Conservation (phyloP, 371 early-diverging fungal genomes). For the Entomophthora muscae region DNA sequence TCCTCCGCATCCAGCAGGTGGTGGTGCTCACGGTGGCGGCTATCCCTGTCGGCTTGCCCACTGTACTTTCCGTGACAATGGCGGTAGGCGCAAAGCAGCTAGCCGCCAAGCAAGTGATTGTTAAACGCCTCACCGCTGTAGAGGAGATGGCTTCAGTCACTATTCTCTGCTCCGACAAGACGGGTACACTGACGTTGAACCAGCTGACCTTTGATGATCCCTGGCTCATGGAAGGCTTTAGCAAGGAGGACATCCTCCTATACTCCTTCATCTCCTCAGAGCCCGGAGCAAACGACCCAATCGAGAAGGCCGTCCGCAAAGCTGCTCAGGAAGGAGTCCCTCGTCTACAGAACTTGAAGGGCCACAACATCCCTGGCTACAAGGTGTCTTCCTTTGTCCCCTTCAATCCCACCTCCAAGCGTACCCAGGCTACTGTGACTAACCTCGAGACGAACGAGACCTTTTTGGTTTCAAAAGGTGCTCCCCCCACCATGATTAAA, state of each 20-base stretch:
- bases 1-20: slow-evolving; percentile 44
- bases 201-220: slow-evolving; percentile 82
- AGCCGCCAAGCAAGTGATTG: slow-evolving; percentile 83
- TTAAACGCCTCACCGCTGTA: slow-evolving; percentile 84
- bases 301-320: slow-evolving; percentile 68
- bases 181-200: slow-evolving; percentile 92
- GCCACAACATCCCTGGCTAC: slow-evolving; percentile 63
- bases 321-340: slow-evolving; percentile 61
- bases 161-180: slow-evolving; percentile 90
- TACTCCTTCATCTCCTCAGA: slow-evolving; percentile 76
- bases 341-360: slow-evolving; percentile 21
- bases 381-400: slow-evolving; percentile 71
- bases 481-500: slow-evolving; percentile 77
- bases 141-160: slow-evolving; percentile 91
- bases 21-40: slow-evolving; percentile 89
- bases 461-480: slow-evolving; percentile 84
- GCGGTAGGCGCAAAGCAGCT: slow-evolving; percentile 87
- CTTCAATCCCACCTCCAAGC: slow-evolving; percentile 80
- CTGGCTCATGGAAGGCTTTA: slow-evolving; percentile 48
- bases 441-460: slow-evolving; percentile 36
- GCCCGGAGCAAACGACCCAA: slow-evolving; percentile 79
- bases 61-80: slow-evolving; percentile 92
- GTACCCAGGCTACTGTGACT: slow-evolving; percentile 72
- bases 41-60: slow-evolving; percentile 90
- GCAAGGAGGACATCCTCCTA: slow-evolving; percentile 64